Evolutionary conservation across 2,329 filamentous ascomycete genomes (phyloP).

Genomic region (Penicillium sp.): DNA sequence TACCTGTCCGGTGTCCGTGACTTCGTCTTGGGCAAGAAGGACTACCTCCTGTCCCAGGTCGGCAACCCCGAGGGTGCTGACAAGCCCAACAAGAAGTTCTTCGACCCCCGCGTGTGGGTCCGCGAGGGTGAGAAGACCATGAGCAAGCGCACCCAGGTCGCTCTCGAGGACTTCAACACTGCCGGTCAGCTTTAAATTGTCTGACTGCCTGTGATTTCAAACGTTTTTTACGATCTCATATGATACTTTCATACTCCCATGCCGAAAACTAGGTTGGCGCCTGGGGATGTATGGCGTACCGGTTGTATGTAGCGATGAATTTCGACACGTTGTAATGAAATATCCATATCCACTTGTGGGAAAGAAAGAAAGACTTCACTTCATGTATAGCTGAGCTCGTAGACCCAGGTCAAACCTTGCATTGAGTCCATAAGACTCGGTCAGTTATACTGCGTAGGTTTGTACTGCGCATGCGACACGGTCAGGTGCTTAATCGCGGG

Average conservation of each 20-base stretch:
- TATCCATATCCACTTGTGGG: conserved; percentile 15
- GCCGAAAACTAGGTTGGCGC: conserved; percentile 17
- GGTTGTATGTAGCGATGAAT: conserved; percentile 27
- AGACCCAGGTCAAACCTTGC: too few species aligned
- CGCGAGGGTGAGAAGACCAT: conserved; percentile 94
- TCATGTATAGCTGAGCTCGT: background rate
- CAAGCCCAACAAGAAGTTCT: conserved; percentile 99
- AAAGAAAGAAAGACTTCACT: background rate
- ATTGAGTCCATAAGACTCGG: too few species aligned
- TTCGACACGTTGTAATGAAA: conserved; percentile 24
- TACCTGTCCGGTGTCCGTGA: conserved; percentile 91
- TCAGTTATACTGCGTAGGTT: too few species aligned
- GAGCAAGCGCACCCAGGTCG: conserved; percentile 71
- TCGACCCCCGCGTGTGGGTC: conserved; percentile 88
- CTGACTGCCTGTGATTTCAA: background rate
- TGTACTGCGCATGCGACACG: background rate
- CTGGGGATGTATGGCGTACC: conserved; percentile 19
- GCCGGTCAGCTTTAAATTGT: conserved; percentile 64
- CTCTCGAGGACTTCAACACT: conserved; percentile 88
- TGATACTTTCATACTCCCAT: conserved; percentile 6
- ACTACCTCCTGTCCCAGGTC: conserved; percentile 79
- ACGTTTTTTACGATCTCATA: background rate
- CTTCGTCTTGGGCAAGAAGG: conserved; percentile 90
- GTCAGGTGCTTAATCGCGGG: background rate
- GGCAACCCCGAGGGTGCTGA: conserved; percentile 93